Base-by-base conservation (phyloP, 2,329 filamentous ascomycete species). In the Coniochaeta hoffmannii region DNA sequence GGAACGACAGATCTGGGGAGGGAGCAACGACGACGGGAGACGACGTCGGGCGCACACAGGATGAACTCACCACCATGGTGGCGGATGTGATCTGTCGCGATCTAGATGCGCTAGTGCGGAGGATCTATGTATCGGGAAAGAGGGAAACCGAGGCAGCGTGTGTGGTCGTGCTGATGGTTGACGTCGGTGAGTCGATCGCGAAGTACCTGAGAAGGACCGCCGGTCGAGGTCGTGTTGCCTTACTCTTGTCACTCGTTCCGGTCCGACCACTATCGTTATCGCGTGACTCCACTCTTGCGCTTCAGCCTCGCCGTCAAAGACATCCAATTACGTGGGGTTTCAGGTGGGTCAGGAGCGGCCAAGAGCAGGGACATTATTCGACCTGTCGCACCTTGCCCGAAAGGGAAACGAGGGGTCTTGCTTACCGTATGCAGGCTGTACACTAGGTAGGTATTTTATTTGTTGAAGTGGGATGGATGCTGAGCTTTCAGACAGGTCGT, bases 51-150 rank as follows among this genome's bases (percentile, higher is more conserved):
- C 41, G 41, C 24, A 22, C 24, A 22, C 19, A 19, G 41, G 11
- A 41, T 55, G 49, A 34, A 65, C 55, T 54, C 49, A 60, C 57
- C 58, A 61, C 58, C 60, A 61, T 61, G n/a, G 44, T 58, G 32
- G 55, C 53, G 17, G 41, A 35, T 41, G 24, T n/a, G n/a, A 4
- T 4, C 4, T 14, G 6, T 3, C 36, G 17, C 17, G 12, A 14
- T 17, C 5, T 17, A 38, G n/a, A 38, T 19, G 8, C 15, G 17
- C 15, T 32, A n/a, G n/a, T n/a, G n/a, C n/a, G n/a, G n/a, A n/a
- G n/a, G n/a, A n/a, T n/a, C n/a, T n/a, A n/a, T n/a, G n/a, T n/a
- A n/a, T n/a, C n/a, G n/a, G n/a, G n/a, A n/a, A n/a, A n/a, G n/a
- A n/a, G n/a, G n/a, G n/a, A n/a, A n/a, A n/a, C n/a, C n/a, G n/a